Evolutionary conservation across 495 filamentous ascomycete species (phyloP).

Genomic region (Lophiostoma macrostomum): DNA sequence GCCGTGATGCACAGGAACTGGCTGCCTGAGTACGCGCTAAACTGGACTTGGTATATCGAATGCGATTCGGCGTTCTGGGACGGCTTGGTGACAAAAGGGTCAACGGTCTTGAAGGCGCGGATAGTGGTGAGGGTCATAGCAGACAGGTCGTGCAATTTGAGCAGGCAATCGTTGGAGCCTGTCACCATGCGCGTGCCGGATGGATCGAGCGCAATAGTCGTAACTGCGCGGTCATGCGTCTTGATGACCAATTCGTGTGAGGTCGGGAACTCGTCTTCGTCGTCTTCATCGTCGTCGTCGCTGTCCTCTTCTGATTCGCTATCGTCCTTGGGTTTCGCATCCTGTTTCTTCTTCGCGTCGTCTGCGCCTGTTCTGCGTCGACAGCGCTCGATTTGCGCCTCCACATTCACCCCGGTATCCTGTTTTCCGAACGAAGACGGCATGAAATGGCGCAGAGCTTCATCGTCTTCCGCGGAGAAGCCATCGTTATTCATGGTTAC

Average conservation of each 20-base stretch:
- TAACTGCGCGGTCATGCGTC: conserved; percentile 86
- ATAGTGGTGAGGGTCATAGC: conserved; percentile 94
- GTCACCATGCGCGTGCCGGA: conserved; percentile 81
- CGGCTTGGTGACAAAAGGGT: conserved; percentile 73
- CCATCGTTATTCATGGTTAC: conserved; percentile 27
- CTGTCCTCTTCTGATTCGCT: conserved; percentile 44
- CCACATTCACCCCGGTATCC: conserved; percentile 65
- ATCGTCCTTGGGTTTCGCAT: conserved; percentile 7
- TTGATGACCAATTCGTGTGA: conserved; percentile 91
- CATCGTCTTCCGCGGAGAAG: conserved; percentile 50
- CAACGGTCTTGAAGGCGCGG: conserved; percentile 86
- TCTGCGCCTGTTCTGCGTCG: conserved; percentile 52
- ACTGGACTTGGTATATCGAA: conserved; percentile 77
- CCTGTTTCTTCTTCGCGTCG: conserved; percentile 7
- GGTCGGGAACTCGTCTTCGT: conserved; percentile 87
- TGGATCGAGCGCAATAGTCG: conserved; percentile 76
- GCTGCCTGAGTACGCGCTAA: conserved; percentile 78
- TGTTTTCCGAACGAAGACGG: conserved; percentile 87
- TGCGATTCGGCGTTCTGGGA: conserved; percentile 78
- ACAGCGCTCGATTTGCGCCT: conserved; percentile 73
- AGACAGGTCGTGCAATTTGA: conserved; percentile 93
- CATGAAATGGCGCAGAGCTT: conserved; percentile 77
- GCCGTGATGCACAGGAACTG: conserved; percentile 83
- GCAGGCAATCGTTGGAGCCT: conserved; percentile 82
- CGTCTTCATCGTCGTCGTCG: conserved; percentile 61